Percentiles rank a stretch among this genome's conserved stretches.
These are phyloP conservation scores for Diaporthe aspalathi DNA, from an alignment of 2,329 filamentous ascomycete species.

Conservation along the genomic window DNA sequence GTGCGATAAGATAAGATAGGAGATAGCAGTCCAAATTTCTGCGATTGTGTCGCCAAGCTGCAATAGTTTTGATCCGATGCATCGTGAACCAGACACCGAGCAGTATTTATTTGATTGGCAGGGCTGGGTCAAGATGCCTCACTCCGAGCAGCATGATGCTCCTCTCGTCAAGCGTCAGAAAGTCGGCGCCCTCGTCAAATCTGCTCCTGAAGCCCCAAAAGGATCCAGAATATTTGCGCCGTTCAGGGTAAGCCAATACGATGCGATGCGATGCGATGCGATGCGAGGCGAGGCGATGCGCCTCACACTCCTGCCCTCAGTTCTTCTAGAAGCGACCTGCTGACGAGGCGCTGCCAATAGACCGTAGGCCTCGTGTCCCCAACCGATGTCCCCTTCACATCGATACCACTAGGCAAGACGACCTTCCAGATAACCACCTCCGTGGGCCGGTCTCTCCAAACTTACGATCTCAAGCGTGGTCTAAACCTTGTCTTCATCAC, in stretches of 20 bases:
- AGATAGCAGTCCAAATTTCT: constrained; percentile 27
- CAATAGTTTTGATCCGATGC: background rate
- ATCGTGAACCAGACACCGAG: background rate
- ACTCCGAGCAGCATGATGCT: constrained; percentile 64
- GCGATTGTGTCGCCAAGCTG: background rate
- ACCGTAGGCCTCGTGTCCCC: constrained; percentile 94
- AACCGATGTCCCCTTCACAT: constrained; percentile 89
- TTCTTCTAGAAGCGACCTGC: background rate
- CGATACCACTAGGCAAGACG: constrained; percentile 88
- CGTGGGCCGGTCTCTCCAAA: constrained; percentile 89
- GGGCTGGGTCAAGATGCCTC: constrained; percentile 61
- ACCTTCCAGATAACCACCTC: constrained; percentile 98
- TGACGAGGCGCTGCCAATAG: constrained; percentile 56
- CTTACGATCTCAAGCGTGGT: constrained; percentile 91
- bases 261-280: background rate
- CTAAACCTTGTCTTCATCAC: constrained; percentile 95
- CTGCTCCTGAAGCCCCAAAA: constrained; percentile 53
- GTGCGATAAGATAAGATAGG: constrained; percentile 38
- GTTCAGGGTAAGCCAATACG: constrained; percentile 83
- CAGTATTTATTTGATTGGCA: background rate
- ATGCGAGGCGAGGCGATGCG: background rate
- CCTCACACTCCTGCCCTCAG: constrained; percentile 23
- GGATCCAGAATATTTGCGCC: constrained; percentile 91
- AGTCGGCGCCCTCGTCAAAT: constrained; percentile 58
- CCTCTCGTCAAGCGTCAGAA: constrained; percentile 84